Evolutionary conservation across 1,284 basidiomycete species (phyloP).

Genomic region (Leccinum huronense): DNA sequence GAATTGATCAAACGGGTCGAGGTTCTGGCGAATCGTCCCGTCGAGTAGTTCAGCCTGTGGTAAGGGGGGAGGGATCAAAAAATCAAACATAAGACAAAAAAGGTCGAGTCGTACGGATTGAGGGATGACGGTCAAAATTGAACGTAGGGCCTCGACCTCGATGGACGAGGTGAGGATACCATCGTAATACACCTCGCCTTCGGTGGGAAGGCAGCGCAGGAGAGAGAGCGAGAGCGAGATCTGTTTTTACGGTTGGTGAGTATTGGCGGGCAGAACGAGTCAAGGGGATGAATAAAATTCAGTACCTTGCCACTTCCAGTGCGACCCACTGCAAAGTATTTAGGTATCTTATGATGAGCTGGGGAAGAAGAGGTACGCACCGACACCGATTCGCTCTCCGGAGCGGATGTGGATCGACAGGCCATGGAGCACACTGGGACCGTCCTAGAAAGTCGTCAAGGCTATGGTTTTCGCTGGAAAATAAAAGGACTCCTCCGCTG

Average conservation of each 20-base stretch:
- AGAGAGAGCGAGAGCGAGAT: constrained; percentile 51
- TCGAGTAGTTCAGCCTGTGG: constrained; percentile 58
- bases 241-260: constrained; percentile 25
- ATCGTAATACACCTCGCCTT: constrained; percentile 58
- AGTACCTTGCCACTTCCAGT: constrained; percentile 19
- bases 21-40: constrained; percentile 55
- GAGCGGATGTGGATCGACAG: constrained; percentile 13
- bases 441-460: constrained; percentile 1
- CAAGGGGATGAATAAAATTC: too few relatives aligned
- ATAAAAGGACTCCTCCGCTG: constrained; percentile 23
- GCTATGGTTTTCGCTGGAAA: neutral
- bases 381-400: constrained; percentile 18
- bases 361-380: constrained; percentile 3
- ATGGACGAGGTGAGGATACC: constrained; percentile 38
- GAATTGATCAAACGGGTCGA: constrained; percentile 72
- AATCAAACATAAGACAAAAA: too few relatives aligned
- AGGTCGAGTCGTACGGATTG: constrained; percentile 40
- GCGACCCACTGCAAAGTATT: constrained; percentile 14
- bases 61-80: too few relatives aligned
- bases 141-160: constrained; percentile 40
- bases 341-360: neutral
- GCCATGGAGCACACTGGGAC: constrained; percentile 10
- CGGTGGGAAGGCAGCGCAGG: constrained; percentile 56
- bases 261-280: neutral
- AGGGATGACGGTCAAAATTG: constrained; percentile 62